Evolutionary conservation across 345 rosid genomes (phyloP), one percentile per base, ranked within the genome.

Genomic region (Raphanus raphanistrum): DNA sequence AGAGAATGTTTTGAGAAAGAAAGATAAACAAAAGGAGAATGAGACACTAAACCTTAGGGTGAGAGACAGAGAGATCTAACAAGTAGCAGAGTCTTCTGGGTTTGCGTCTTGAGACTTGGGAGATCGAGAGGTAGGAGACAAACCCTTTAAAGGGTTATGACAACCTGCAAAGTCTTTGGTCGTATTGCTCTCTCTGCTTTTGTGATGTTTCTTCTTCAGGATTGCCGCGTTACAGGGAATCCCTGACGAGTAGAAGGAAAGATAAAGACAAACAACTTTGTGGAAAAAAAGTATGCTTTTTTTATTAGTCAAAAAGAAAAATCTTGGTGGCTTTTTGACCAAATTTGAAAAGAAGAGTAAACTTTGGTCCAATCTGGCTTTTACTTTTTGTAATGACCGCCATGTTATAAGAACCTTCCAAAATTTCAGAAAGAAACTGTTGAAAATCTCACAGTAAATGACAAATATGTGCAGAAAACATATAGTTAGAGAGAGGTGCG

Each of bases 141-240:
- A 33, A 8, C 16, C 70, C 41, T 10, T 33, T 10, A 12, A 52
- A 16, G 52, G 71, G 59, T 8, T 11, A 41, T 21, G 43, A 69
- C 79, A 55, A 75, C 27, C 79, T 74, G 27, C 28, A 8, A 57
- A 75, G 66, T 4, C 55, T 60, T 11, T 45, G 55, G 50, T 64
- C 17, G 7, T 45, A 9, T 29, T 64, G 5, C 15, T 73, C 43
- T 62, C 50, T 10, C 33, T 68, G 66, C 55, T 76, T n/a, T 45
- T 63, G 72, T 55, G 74, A 61, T 70, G 8, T 68, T 31, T 65
- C 62, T 15, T 76, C 9, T 2, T 65, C 21, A 43, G 72, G 35
- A 50, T 79, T 73, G 82, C 82, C 78, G 82, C 82, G 78, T 79
- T 72, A 73, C 78, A 73, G 70, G 69, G 81, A 66, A 66, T 72